phyloP scores from a whole-genome alignment of 176 grass and related monocot genomes.

The Bromus sterilis region DNA sequence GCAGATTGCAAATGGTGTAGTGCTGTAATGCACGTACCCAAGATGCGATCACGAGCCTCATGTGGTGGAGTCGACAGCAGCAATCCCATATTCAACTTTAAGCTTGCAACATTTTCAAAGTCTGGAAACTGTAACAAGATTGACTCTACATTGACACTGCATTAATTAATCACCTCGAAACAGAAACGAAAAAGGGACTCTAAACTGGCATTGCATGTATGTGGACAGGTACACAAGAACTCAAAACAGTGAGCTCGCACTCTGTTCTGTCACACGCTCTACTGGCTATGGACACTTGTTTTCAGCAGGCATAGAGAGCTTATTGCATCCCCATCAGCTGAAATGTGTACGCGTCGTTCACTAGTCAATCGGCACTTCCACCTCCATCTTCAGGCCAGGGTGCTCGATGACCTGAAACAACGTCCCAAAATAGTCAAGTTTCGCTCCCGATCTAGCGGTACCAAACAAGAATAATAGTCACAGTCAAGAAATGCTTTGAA shows the following conservation, averaged over 20 bases:
- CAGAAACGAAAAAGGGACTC: background rate
- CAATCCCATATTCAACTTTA: too few relatives aligned
- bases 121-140: background rate
- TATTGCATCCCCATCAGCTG: background rate
- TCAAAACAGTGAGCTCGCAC: background rate
- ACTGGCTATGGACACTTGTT: background rate
- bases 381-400: slow-evolving; percentile 6
- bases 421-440: background rate
- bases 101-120: background rate
- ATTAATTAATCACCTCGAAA: background rate
- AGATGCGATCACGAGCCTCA: too few relatives aligned
- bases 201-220: background rate
- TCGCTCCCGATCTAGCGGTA: background rate
- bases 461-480: background rate
- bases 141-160: background rate
- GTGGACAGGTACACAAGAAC: background rate
- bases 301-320: background rate
- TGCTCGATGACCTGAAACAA: background rate
- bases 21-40: too few relatives aligned
- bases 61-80: too few relatives aligned
- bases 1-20: too few relatives aligned
- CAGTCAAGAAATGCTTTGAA: too few relatives aligned
- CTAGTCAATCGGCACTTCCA: background rate
- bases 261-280: background rate
- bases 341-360: too few relatives aligned